A percentile compares a stretch with the other conserved stretches of the same genome.
These are phyloP conservation scores for Suillus clintonianus DNA, from an alignment of 768 basidiomycete genomes.

Conservation along the genomic window DNA sequence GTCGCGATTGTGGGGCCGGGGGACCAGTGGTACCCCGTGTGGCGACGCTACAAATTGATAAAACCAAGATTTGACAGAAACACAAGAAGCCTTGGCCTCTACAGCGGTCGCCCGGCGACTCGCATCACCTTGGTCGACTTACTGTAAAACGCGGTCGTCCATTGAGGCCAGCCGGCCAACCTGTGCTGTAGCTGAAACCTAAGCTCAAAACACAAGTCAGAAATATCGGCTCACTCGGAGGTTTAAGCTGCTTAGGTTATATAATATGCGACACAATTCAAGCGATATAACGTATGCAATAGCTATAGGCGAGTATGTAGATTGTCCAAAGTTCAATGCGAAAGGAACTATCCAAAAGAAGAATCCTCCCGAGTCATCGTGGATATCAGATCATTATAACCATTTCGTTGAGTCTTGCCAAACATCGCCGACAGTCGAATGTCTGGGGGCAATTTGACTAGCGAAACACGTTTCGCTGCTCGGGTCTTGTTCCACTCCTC, in stretches of 20 bases:
- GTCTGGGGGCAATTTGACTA: conserved; percentile 71
- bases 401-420: conserved; percentile 15
- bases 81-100: neutral
- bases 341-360: neutral
- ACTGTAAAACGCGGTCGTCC: neutral
- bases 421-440: conserved; percentile 31
- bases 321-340: neutral
- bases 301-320: neutral
- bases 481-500: conserved; percentile 88
- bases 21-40: neutral
- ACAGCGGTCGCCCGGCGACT: neutral
- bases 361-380: conserved; percentile 1
- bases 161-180: neutral
- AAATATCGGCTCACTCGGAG: neutral
- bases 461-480: conserved; percentile 81
- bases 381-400: conserved; percentile 3
- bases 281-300: neutral
- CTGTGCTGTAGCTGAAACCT: neutral
- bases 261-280: neutral
- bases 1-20: too few relatives aligned
- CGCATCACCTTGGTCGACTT: neutral
- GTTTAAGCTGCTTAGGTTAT: neutral
- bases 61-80: too few relatives aligned
- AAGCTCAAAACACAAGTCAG: neutral
- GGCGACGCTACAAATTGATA: neutral